Base-by-base conservation (phyloP, 2,329 filamentous ascomycete genomes). In the Ceratocystis cacaofunesta region DNA sequence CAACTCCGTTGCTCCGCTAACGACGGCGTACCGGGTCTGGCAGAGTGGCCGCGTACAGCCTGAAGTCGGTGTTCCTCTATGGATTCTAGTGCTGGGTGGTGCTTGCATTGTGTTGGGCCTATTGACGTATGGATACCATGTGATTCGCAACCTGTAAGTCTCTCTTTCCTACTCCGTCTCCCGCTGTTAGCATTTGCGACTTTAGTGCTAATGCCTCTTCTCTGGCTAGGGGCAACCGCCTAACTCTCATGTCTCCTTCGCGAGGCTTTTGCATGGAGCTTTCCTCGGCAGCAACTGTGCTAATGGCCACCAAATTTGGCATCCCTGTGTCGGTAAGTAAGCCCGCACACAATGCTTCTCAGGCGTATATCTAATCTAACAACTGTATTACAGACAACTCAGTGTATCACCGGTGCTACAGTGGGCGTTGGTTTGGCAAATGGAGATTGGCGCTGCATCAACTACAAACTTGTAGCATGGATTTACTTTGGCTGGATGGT, bases 121-220 rank as follows among this genome's bases (percentile, higher is more conserved):
- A 67, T 76, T 80, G 74, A 83, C 81, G 8, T 85, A 84, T 69
- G 83, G 83, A 6, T 85, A 85, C 72, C 82, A 85, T 70, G 84
- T 85, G 70, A 83, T 84, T 79, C 76, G 79, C 63, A 79, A 78
- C 60, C 76, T 83, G 65, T 66, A 36, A 60, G 63, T 44, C 0
- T 58, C 19, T 8, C 0, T 30, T 52, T 6, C 61, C 22, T 62
- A 6, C n/a, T 57, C 22, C 6, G 22, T 17, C 19, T 46, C 1
- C 12, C 5, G 5, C 5, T 30, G n/a, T 17, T 28, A 25, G 22
- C 43, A 5, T 3, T n/a, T 5, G 15, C 36, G 6, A 4, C 19
- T 52, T 8, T 48, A 25, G 10, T 41, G 12, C 30, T 52, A 28
- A 66, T 44, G 48, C 17, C 6, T 8, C 15, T 50, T 25, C 32